A percentile compares a stretch with the other conserved stretches of the same genome.
phyloP scores from a whole-genome alignment of 2,329 filamentous ascomycete species.

The Aspergillus calidoustus region DNA sequence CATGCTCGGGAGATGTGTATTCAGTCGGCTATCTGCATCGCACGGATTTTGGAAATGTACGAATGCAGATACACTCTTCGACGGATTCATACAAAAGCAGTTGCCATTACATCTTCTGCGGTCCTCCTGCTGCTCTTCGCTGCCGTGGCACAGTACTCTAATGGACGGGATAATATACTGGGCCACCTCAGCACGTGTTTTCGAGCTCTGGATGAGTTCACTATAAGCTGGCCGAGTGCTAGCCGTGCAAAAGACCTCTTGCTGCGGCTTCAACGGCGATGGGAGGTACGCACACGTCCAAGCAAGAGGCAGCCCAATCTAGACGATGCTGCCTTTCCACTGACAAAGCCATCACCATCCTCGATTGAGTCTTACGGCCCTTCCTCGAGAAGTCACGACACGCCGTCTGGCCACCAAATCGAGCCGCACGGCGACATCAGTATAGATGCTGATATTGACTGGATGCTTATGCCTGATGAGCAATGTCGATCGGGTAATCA shows the following conservation, averaged over 20 bases:
- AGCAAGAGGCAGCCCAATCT: background rate
- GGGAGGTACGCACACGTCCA: background rate
- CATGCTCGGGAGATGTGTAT: conserved; percentile 12
- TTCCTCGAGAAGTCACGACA: background rate
- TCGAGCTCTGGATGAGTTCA: background rate
- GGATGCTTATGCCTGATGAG: conserved; percentile 7
- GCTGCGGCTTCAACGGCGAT: background rate
- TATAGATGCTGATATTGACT: background rate
- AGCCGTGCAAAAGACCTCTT: background rate
- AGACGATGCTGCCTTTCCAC: background rate
- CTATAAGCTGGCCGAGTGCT: background rate
- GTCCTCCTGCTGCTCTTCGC: background rate
- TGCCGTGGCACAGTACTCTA: conserved; percentile 18
- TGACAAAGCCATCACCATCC: background rate
- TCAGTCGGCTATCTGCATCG: background rate
- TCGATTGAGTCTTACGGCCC: background rate
- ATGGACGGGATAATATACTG: conserved; percentile 12
- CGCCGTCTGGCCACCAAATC: background rate
- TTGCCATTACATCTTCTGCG: background rate
- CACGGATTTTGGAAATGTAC: background rate
- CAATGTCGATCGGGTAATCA: background rate
- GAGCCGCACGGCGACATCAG: background rate
- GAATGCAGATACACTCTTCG: background rate
- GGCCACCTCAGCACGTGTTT: background rate
- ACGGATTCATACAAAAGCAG: background rate